Conservation (phyloP, 1,284 basidiomycete genomes). For the Irpex sp. region DNA sequence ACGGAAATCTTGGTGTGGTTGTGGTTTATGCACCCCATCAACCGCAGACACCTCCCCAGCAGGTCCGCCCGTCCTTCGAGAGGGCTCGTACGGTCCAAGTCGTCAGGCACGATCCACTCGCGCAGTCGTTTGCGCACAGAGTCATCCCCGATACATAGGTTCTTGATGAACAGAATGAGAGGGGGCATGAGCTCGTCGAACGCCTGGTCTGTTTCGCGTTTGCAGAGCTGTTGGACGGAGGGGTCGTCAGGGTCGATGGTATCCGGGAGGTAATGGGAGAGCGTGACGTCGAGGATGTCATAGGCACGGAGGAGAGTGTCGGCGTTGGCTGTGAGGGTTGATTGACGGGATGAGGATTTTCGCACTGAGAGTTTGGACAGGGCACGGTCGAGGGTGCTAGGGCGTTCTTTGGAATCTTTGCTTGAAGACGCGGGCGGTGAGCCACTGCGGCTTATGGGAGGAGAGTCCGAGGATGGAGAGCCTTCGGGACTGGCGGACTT, state of each 20-base stretch:
- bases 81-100: slow-evolving; percentile 74
- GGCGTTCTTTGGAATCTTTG: slow-evolving; percentile 34
- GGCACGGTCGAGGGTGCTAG: slow-evolving; percentile 60
- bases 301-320: slow-evolving; percentile 62
- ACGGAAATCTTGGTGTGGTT: slow-evolving; percentile 65
- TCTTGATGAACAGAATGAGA: slow-evolving; percentile 68
- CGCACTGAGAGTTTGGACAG: slow-evolving; percentile 54
- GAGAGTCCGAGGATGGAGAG: slow-evolving; percentile 10
- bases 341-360: slow-evolving; percentile 40
- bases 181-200: slow-evolving; percentile 80
- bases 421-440: slow-evolving; percentile 29
- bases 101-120: slow-evolving; percentile 66
- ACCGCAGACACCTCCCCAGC: slow-evolving; percentile 76
- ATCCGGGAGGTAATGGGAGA: slow-evolving; percentile 66
- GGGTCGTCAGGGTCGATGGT: slow-evolving; percentile 58
- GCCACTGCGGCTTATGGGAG: slow-evolving; percentile 28
- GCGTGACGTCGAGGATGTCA: slow-evolving; percentile 60
- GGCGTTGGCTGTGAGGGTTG: slow-evolving; percentile 26
- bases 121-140: slow-evolving; percentile 52
- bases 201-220: slow-evolving; percentile 44
- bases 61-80: slow-evolving; percentile 71
- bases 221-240: slow-evolving; percentile 48
- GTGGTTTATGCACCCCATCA: slow-evolving; percentile 74
- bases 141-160: slow-evolving; percentile 63
- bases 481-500: slow-evolving; percentile 22